phyloP scores from a whole-genome alignment of 2,329 filamentous ascomycete genomes.

The Neospermospora avenae region DNA sequence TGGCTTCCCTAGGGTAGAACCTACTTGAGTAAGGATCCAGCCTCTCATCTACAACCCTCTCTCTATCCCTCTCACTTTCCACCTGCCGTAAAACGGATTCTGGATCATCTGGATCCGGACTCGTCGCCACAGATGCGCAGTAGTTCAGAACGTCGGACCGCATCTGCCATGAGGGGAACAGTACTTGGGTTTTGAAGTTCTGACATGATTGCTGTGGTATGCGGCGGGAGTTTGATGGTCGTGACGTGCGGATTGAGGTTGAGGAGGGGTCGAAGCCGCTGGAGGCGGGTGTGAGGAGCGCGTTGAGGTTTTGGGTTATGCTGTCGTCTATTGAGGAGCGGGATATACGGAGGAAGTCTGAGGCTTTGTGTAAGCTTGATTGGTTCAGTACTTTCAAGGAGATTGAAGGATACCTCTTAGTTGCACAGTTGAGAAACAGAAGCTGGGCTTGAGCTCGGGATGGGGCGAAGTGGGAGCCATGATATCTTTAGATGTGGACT shows the following conservation, averaged over 20 bases:
- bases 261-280: constrained; percentile 75
- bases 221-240: constrained; percentile 45
- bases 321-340: constrained; percentile 85
- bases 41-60: constrained; percentile 78
- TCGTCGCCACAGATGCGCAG: constrained; percentile 83
- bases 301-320: constrained; percentile 90
- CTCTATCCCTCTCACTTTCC: constrained; percentile 66
- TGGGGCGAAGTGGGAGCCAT: constrained; percentile 31
- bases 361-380: constrained; percentile 1
- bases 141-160: constrained; percentile 83
- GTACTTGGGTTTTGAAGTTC: constrained; percentile 68
- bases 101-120: constrained; percentile 83
- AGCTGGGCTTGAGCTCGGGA: constrained; percentile 65
- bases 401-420: constrained; percentile 56
- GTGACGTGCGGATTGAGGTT: constrained; percentile 60
- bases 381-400: neutral
- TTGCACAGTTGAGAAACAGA: constrained; percentile 70
- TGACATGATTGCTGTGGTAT: constrained; percentile 64
- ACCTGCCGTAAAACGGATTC: constrained; percentile 66
- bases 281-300: constrained; percentile 71
- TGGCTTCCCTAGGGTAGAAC: constrained; percentile 74
- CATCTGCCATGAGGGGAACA: constrained; percentile 87
- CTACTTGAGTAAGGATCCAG: constrained; percentile 87
- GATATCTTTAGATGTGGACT: constrained; percentile 21
- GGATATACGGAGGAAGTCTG: constrained; percentile 88